Evolutionary conservation across 148 eudicot genomes (phyloP), one percentile per base, ranked within the genome.

Genomic region (Amaranthus palmeri): DNA sequence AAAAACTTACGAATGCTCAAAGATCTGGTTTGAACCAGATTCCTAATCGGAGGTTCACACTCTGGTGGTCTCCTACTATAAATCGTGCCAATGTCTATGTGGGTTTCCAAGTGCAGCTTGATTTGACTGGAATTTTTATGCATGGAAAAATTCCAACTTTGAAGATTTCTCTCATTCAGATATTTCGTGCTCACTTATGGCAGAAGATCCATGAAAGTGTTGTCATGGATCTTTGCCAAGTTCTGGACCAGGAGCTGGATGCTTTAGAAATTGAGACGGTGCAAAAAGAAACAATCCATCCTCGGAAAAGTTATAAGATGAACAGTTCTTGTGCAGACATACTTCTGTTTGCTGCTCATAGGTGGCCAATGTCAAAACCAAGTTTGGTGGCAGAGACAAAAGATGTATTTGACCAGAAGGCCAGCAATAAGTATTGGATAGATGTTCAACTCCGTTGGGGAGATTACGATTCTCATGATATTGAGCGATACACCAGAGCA

Each of bases 361-460:
- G 95, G 78, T 96, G 99, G 99, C 92, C 87, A 17, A 96, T 96
- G 99, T 96, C 99, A 42, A 96, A 96, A 71, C 99, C 99, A 15
- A 96, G 99, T 83, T 77, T 96, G 76, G 99, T 96, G 64, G 87
- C 97, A 6, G 99, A 96, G 84, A 85, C 99, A 10, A 95, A 95
- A 81, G 99, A 95, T 76, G 99, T 95, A 17, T 95, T 92, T 84
- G 99, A 95, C 76, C 99, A 96, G 76, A 96, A 96, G 80, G 92
- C 99, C 14, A 96, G 99, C 77, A 92, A 92, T 67, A 96, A 96
- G 76, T 96, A 96, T 82, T 96, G 99, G 99, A 81, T 96, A 17
- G 99, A 96, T 84, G 99, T 96, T 68, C 99, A 93, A 83, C 99
- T 96, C 50, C 90, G 99, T 15, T 96, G 99, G 99, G 99, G 99